Conservation (phyloP, 2,329 filamentous ascomycete genomes). For the Penicillium sp. region DNA sequence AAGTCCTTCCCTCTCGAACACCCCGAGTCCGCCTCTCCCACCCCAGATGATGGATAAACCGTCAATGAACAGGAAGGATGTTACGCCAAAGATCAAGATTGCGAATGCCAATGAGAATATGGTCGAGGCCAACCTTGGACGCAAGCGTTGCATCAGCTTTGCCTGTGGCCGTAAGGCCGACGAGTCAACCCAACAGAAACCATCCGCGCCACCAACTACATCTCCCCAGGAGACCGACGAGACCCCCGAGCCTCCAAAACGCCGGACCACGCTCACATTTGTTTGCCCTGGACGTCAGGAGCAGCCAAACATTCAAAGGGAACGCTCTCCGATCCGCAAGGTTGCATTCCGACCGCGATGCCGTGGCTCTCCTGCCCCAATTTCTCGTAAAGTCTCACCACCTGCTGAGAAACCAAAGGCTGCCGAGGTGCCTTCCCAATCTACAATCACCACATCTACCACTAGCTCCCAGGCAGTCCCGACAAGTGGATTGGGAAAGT, state of each 20-base stretch:
- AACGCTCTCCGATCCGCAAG: slow-evolving; percentile 32
- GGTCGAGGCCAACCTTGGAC: slow-evolving; percentile 67
- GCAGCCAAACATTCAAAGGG: slow-evolving; percentile 24
- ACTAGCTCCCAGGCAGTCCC: slow-evolving; percentile 33
- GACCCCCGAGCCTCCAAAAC: slow-evolving; percentile 39
- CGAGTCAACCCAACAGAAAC: slow-evolving; percentile 39
- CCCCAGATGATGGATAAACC: slow-evolving; percentile 38
- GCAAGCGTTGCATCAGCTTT: slow-evolving; percentile 91
- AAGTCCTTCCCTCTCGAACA: slow-evolving; percentile 84
- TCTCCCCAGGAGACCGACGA: slow-evolving; percentile 12
- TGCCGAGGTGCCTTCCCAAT: slow-evolving; percentile 10
- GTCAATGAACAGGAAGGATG: slow-evolving; percentile 19
- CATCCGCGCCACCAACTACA: slow-evolving; percentile 27
- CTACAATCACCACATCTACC: slow-evolving; percentile 11
- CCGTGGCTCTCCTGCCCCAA: slow-evolving; percentile 47
- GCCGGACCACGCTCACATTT: slow-evolving; percentile 52
- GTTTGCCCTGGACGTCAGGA: slow-evolving; percentile 47
- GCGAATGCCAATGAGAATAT: slow-evolving; percentile 56
- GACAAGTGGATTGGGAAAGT: slow-evolving; percentile 43
- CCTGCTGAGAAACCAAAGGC: slow-evolving; percentile 10
- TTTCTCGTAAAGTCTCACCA: slow-evolving; percentile 35
- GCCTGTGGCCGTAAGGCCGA: slow-evolving; percentile 74
- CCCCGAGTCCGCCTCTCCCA: slow-evolving; percentile 82
- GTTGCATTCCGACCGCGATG: slow-evolving; percentile 31
- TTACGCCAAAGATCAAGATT: slow-evolving; percentile 28